Evolutionary conservation across 345 rosid species (phyloP), one percentile per base, ranked within the genome.

Genomic region (Brassica nigra): DNA sequence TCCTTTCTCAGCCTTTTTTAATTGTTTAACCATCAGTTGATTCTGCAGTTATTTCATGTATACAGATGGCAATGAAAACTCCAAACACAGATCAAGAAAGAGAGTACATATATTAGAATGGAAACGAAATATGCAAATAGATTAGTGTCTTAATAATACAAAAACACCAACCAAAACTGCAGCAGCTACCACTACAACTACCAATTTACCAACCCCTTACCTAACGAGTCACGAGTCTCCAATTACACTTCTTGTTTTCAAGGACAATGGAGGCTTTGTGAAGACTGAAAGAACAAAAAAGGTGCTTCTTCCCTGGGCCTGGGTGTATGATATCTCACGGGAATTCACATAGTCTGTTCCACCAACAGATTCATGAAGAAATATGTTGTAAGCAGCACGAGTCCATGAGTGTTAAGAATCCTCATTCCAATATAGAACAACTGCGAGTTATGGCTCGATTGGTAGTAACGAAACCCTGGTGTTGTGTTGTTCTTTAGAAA

Each of bases 341-440:
- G 99, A 93, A 76, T 96, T 96, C 14, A 96, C 99, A 73, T 96
- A 96, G 84, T 96, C 99, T 54, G 99, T 93, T 78, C 99, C 99
- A 15, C 99, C 99, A 42, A 95, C 98, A 54, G 99, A 93, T 84
- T 95, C 99, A 12, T 95, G 99, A 23, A 95, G 89, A 86, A 91
- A 95, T 75, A 95, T 95, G 78, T 93, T 90, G 83, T 90, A 93
- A 66, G 90, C 96, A 81, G 99, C 98, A 55, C 99, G 98, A 37
- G 88, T 34, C 99, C 99, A 52, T 97, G 97, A 34, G 99, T 95
- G 83, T 93, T 91, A 69, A 95, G 97, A 80, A 95, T 95, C 86
- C 99, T 89, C 96, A 91, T 88, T 75, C 98, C 99, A 64, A 93
- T 95, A 73, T 95, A 95, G 89, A 93, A 93, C 96, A 95, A 87